Evolutionary conservation across 164 flowering plant genomes (phyloP).

Genomic region (Chimonanthus salicifolius): DNA sequence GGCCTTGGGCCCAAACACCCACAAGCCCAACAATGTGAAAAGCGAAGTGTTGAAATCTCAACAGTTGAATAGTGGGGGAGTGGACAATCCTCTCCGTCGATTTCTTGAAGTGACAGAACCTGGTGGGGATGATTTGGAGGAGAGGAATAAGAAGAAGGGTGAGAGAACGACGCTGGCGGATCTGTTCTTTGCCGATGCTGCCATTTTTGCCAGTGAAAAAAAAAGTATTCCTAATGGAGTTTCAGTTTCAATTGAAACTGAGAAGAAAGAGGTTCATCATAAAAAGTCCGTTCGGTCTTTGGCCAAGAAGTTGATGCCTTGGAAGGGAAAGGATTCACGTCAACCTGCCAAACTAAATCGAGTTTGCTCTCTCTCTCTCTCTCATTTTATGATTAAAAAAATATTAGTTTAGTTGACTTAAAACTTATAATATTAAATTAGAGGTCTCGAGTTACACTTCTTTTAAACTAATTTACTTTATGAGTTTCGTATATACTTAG

Average conservation of each 20-base stretch:
- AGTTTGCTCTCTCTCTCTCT: slow-evolving; percentile 25
- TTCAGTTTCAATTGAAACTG: background rate
- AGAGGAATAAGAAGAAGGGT: slow-evolving; percentile 16
- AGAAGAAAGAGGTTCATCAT: slow-evolving; percentile 14
- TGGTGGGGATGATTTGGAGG: slow-evolving; percentile 5
- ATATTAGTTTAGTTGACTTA: too few species aligned
- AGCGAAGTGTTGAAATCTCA: background rate
- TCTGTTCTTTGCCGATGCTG: slow-evolving; percentile 44
- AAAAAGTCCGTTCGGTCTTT: slow-evolving; percentile 25
- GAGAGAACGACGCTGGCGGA: slow-evolving; percentile 61
- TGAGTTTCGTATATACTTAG: too few species aligned
- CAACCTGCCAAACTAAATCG: slow-evolving; percentile 40
- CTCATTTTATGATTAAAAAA: too few species aligned
- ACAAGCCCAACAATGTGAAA: background rate
- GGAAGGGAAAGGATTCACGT: slow-evolving; percentile 34
- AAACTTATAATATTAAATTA: too few species aligned
- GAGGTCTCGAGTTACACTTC: too few species aligned
- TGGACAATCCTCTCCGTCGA: slow-evolving; percentile 11
- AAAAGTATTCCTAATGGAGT: background rate
- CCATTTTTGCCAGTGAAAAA: background rate
- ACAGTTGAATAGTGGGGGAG: background rate
- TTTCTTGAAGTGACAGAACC: slow-evolving; percentile 7
- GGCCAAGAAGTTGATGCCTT: slow-evolving; percentile 42
- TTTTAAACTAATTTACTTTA: too few species aligned
- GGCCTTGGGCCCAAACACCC: slow-evolving; percentile 2